Evolutionary conservation across 495 filamentous ascomycete species (phyloP), one percentile per base, ranked within the genome.

Genomic region (Podospora pseudopauciseta): DNA sequence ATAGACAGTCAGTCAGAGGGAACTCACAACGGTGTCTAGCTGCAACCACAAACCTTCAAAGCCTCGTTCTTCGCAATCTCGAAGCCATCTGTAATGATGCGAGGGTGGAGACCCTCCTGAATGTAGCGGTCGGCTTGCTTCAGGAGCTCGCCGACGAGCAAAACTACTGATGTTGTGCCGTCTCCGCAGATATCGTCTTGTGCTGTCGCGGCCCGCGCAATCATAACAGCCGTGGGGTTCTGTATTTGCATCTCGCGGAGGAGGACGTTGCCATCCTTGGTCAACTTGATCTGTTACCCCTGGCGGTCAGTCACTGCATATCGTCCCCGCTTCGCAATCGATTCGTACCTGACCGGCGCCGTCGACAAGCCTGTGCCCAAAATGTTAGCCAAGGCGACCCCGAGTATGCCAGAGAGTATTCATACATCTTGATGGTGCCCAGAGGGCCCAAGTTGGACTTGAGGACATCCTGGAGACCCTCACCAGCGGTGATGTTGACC

Each of bases 171-270:
- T 44, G 95, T 99, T 71, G 95, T 99, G 71, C 95, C 95, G 81
- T 99, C 95, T 73, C 95, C 95, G 68, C 92, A 95, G 67, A 99
- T 99, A 74, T 99, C 95, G 79, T 99, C 95, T 79, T 98, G 93
- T 67, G 95, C 95, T 9, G 95, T 99, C 63, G 96, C 95, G 71
- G 95, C 96, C 78, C 95, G 87, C 67, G 96, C 95, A 79, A 99
- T 99, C 94, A 99, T 97, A 70, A 99, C 94, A 66, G 94, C 94
- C 55, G 91, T 94, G 39, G 91, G 91, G 76, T 94, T 94, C 81
- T 93, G 91, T 78, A 95, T 86, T 82, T 94, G 92, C 96, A 99
- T 99, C 79, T 99, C 95, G 72, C 92, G 87, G 72, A 99, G 78
- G 65, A 99, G 83, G 61, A 98, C 95, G 76, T 95, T 96, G 75